Conservation (phyloP, 768 basidiomycete species). For the Lyophyllum atratum region DNA sequence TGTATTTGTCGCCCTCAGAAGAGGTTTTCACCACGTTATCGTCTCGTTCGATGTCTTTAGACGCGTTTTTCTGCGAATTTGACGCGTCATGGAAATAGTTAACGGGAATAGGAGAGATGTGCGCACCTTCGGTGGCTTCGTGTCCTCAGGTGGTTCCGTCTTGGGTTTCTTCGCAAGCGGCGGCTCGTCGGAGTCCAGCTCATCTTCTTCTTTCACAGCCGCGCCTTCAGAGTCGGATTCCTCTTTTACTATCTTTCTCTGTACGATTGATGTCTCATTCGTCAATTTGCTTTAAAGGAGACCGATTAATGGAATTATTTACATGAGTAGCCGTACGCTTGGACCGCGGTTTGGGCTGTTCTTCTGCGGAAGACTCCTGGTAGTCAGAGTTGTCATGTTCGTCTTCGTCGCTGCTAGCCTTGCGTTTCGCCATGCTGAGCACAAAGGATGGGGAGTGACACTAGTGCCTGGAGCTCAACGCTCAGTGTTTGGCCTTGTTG, state of each 20-base stretch:
- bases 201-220: slow-evolving; percentile 14
- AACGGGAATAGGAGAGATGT: background rate
- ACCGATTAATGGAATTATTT: background rate
- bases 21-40: slow-evolving; percentile 29
- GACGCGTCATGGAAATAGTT: background rate
- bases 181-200: slow-evolving; percentile 7
- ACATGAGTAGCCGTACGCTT: slow-evolving; percentile 13
- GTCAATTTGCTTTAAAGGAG: background rate
- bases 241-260: slow-evolving; percentile 9
- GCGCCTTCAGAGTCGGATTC: slow-evolving; percentile 19
- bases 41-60: slow-evolving; percentile 14
- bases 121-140: background rate
- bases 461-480: too few species aligned
- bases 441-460: background rate
- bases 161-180: slow-evolving; percentile 39
- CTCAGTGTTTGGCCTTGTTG: too few species aligned
- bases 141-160: slow-evolving; percentile 7
- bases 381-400: slow-evolving; percentile 8
- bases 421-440: slow-evolving; percentile 30
- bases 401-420: slow-evolving; percentile 15
- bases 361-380: background rate
- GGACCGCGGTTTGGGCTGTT: background rate
- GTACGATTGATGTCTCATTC: background rate
- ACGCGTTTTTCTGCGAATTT: slow-evolving; percentile 6
- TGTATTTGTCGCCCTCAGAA: slow-evolving; percentile 50